These are phyloP conservation scores for Martiniozyma asiatica DNA, from an alignment of 1,139 yeast species.

Conservation along the genomic window DNA sequence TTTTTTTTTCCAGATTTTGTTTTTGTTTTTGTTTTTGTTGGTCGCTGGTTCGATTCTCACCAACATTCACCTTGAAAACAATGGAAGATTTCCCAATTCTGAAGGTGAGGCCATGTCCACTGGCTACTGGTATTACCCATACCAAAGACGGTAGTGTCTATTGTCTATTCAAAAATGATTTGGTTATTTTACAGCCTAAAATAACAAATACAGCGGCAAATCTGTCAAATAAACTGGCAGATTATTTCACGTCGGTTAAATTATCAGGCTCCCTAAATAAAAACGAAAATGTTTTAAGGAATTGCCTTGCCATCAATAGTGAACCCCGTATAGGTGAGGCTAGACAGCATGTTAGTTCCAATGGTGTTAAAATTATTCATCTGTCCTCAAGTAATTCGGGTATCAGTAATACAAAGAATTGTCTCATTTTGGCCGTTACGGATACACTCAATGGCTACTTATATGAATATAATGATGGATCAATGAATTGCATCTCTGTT, in stretches of 20 bases:
- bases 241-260: constrained; percentile 10
- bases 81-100: constrained; percentile 10
- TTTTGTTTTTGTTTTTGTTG: neutral
- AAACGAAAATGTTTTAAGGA: constrained; percentile 12
- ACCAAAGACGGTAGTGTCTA: constrained; percentile 17
- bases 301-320: constrained; percentile 4
- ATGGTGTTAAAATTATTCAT: constrained; percentile 4
- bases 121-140: constrained; percentile 11
- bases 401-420: constrained; percentile 10
- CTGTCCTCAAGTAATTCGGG: constrained; percentile 19
- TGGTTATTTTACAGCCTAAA: constrained; percentile 6
- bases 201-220: neutral
- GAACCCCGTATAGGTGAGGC: constrained; percentile 4
- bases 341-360: constrained; percentile 1
- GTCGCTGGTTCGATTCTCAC: neutral
- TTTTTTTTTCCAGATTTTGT: neutral
- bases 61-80: neutral
- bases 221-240: constrained; percentile 9
- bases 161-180: constrained; percentile 9
- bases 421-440: constrained; percentile 15
- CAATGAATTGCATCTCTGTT: constrained; percentile 11
- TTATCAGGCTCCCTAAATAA: constrained; percentile 11
- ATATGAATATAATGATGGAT: constrained; percentile 10
- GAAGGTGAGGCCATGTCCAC: constrained; percentile 3
- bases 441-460: constrained; percentile 17